Percentiles rank a stretch among this genome's conserved stretches.
These are phyloP conservation scores for Opeltia flavorubescens DNA, from an alignment of 495 filamentous ascomycete species.

Conservation along the genomic window DNA sequence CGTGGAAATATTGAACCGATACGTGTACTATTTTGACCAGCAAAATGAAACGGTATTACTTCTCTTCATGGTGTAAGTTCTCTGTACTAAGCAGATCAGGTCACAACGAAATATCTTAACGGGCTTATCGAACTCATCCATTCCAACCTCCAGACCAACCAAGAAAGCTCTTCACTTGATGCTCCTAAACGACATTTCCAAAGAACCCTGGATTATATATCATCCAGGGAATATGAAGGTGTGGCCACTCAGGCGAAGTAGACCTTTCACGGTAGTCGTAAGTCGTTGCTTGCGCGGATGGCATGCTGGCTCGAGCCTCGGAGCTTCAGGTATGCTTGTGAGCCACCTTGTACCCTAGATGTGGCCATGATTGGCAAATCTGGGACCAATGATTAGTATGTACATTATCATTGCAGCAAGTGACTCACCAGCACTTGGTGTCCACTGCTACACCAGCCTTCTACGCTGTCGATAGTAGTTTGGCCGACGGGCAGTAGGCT, in stretches of 20 bases:
- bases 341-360: not conserved
- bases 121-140: slow-evolving; percentile 97
- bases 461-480: too few species aligned
- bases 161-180: slow-evolving; percentile 68
- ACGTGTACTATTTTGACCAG: slow-evolving; percentile 98
- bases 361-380: not conserved
- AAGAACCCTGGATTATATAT: slow-evolving; percentile 86
- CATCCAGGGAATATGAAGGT: slow-evolving; percentile 81
- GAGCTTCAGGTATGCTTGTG: not conserved
- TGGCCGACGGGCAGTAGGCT: too few species aligned
- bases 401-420: too few species aligned
- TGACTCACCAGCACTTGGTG: not conserved
- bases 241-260: slow-evolving; percentile 64
- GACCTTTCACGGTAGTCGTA: too few species aligned
- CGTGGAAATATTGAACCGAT: slow-evolving; percentile 93
- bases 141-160: slow-evolving; percentile 77
- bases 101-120: slow-evolving; percentile 95
- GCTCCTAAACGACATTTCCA: slow-evolving; percentile 83
- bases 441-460: too few species aligned
- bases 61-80: not conserved
- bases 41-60: slow-evolving; percentile 79
- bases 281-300: too few species aligned
- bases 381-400: too few species aligned
- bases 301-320: too few species aligned
- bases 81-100: slow-evolving; percentile 31